Evolutionary conservation across 331 rosid genomes (phyloP).

Genomic region (Malus hybrid): DNA sequence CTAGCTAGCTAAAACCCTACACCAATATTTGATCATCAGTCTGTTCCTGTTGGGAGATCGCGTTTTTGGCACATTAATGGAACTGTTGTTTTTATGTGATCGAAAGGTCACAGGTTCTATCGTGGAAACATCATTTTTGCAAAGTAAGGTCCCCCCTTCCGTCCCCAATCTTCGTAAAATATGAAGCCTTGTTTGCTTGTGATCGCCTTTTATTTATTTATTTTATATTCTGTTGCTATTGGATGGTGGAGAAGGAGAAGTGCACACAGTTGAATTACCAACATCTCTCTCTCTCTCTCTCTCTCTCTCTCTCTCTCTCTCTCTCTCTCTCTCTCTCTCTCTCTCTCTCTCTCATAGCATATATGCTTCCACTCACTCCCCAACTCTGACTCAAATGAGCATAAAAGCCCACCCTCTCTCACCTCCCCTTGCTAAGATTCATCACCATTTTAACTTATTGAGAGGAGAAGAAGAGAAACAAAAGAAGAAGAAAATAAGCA

Average conservation of each 20-base stretch:
- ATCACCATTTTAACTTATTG: neutral
- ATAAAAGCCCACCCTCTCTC: slow-evolving; percentile 9
- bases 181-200: no score
- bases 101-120: no score
- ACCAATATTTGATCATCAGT: slow-evolving; percentile 22
- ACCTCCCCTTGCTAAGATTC: neutral
- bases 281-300: neutral
- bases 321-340: neutral
- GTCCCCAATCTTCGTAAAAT: no score
- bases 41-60: no score
- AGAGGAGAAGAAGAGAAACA: no score
- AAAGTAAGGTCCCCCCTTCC: no score
- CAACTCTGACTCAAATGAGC: slow-evolving; percentile 1
- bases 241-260: slow-evolving; percentile 26
- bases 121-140: no score
- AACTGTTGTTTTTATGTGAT: no score
- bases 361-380: slow-evolving; percentile 11
- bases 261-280: neutral
- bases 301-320: neutral
- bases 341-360: neutral
- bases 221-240: slow-evolving; percentile 21
- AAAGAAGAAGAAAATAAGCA: neutral
- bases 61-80: no score
- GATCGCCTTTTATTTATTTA: no score
- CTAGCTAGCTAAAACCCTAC: neutral